Conservation (phyloP, 768 basidiomycete genomes). For the Phaffia tasmanica region DNA sequence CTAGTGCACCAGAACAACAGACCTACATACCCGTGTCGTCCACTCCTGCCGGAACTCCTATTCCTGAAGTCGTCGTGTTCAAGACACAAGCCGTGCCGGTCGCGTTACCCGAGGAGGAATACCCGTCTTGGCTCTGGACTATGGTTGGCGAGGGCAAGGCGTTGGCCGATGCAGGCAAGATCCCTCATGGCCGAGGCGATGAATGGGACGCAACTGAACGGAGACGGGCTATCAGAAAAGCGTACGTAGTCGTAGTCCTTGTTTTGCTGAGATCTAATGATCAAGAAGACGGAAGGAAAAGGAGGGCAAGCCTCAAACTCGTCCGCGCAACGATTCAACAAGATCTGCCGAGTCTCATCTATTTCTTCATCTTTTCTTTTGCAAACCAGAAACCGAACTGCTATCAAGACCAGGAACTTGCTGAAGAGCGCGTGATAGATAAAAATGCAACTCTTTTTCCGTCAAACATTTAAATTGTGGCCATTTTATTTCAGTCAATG, state of each 20-base stretch:
- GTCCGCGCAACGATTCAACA: background rate
- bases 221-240: background rate
- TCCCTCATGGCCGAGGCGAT: background rate
- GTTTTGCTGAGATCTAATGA: background rate
- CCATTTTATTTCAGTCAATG: too few species aligned
- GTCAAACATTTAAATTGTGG: too few species aligned
- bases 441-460: too few species aligned
- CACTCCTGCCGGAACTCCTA: conserved; percentile 18
- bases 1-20: background rate
- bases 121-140: conserved; percentile 23
- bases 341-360: background rate
- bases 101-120: conserved; percentile 22
- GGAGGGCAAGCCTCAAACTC: too few species aligned
- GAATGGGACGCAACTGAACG: conserved; percentile 1
- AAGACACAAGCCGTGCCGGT: conserved; percentile 11
- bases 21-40: conserved; percentile 18
- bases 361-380: background rate
- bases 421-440: conserved; percentile 9
- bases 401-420: conserved; percentile 12
- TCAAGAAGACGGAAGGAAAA: background rate
- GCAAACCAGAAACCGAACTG: conserved; percentile 8
- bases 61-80: conserved; percentile 23
- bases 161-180: conserved; percentile 3
- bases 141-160: conserved; percentile 15
- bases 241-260: background rate